Percentiles rank a stretch among this genome's conserved stretches.
These are phyloP conservation scores for Colletotrichum euphorbiae DNA, from an alignment of 2,329 filamentous ascomycete species.

Conservation along the genomic window DNA sequence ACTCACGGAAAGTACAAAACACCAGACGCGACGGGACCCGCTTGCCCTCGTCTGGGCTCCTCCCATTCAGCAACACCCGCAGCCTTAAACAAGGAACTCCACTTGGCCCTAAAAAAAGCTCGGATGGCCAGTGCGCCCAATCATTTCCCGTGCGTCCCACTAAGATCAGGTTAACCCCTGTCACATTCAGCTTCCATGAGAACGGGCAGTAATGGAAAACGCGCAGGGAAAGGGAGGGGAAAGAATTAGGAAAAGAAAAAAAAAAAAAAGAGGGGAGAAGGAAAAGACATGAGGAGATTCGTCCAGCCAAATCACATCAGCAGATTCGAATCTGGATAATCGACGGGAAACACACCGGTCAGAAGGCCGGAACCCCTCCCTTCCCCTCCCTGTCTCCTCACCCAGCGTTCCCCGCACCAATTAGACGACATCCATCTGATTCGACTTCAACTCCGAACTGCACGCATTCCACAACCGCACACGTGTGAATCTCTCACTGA, in stretches of 20 bases:
- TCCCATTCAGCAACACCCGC: constrained; percentile 7
- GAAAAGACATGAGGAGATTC: background rate
- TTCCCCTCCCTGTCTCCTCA: constrained; percentile 6
- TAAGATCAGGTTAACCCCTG: background rate
- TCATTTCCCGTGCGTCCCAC: background rate
- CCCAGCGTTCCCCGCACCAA: constrained; percentile 28
- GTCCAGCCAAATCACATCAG: background rate
- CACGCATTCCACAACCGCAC: background rate
- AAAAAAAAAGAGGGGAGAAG: no score
- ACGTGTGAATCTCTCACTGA: constrained; percentile 1
- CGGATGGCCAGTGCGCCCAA: constrained; percentile 2
- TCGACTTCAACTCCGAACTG: background rate
- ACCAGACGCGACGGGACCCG: constrained; percentile 2
- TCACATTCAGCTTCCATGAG: no score
- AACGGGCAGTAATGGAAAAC: no score
- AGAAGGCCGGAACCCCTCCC: background rate
- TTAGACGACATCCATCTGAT: constrained; percentile 21
- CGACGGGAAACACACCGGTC: background rate
- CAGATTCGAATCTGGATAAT: background rate
- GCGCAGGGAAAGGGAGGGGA: no score
- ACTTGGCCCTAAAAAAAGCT: constrained; percentile 21
- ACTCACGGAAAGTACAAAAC: no score
- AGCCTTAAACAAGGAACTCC: constrained; percentile 27
- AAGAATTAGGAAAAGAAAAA: background rate
- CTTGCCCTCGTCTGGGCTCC: background rate